Conservation (phyloP, 208 protist genomes). For the Tritrichomonas musculus region DNA sequence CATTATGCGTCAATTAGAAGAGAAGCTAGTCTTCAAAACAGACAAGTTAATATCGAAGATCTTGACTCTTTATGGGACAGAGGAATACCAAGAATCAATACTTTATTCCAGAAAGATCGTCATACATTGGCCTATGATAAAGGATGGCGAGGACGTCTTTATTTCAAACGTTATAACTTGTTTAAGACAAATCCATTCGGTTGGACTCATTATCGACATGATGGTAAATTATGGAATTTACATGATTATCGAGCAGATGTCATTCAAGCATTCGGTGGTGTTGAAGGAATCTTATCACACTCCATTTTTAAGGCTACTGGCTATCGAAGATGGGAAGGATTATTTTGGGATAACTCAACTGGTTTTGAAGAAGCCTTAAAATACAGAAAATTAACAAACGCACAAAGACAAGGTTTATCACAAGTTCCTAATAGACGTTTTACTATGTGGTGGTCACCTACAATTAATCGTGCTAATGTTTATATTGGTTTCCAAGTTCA, state of each 20-base stretch:
- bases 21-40: constrained; percentile 90
- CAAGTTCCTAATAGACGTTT: constrained; percentile 99
- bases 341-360: constrained; percentile 98
- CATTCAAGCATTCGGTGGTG: constrained; percentile 99
- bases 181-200: constrained; percentile 96
- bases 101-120: constrained; percentile 95
- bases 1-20: constrained; percentile 95
- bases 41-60: constrained; percentile 94
- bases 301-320: constrained; percentile 99
- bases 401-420: constrained; percentile 98
- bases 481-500: constrained; percentile 99
- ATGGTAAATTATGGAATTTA: constrained; percentile 99
- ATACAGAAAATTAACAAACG: constrained; percentile 99
- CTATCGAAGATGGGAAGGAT: constrained; percentile 99
- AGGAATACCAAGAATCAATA: constrained; percentile 99
- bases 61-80: constrained; percentile 99
- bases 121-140: constrained; percentile 99
- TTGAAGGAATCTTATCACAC: constrained; percentile 99
- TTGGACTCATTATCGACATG: constrained; percentile 98
- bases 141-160: constrained; percentile 93
- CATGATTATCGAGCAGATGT: constrained; percentile 99
- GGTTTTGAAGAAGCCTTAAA: constrained; percentile 99
- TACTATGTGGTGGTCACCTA: constrained; percentile 99
- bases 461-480: constrained; percentile 99
- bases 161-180: constrained; percentile 97